phyloP scores from a whole-genome alignment of 352 stramenopile genomes.

The Pythium apleroticum region DNA sequence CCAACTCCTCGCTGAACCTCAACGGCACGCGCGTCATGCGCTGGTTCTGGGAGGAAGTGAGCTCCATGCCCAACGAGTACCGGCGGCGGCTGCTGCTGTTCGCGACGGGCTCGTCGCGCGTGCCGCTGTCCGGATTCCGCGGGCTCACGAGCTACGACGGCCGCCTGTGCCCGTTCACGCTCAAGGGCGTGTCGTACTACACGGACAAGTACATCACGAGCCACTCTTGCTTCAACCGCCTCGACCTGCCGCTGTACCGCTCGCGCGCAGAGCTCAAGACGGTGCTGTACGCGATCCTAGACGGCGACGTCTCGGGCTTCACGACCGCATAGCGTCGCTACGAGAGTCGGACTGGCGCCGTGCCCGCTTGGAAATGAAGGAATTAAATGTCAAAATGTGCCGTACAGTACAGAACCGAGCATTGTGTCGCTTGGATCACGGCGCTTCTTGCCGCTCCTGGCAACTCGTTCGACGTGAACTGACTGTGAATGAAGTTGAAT shows the following conservation, averaged over 20 bases:
- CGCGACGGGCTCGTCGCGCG: constrained; percentile 69
- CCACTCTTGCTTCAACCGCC: constrained; percentile 35
- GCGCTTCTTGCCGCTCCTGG: no score
- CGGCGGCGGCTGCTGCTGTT: constrained; percentile 71
- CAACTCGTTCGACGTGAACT: no score
- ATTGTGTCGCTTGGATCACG: no score
- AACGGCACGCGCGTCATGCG: constrained; percentile 33
- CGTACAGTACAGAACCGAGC: no score
- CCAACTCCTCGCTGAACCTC: constrained; percentile 48
- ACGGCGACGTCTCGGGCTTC: constrained; percentile 31
- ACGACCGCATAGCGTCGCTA: constrained; percentile 13
- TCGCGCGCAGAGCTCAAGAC: constrained; percentile 52
- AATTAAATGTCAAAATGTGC: no score
- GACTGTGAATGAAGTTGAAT: no score
- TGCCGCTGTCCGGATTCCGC: constrained; percentile 64
- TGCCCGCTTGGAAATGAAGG: no score
- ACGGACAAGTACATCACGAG: constrained; percentile 13
- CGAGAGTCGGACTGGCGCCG: background rate
- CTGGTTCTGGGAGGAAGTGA: constrained; percentile 97
- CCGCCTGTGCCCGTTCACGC: constrained; percentile 60
- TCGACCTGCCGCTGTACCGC: constrained; percentile 90
- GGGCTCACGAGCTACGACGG: constrained; percentile 78
- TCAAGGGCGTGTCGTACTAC: constrained; percentile 48
- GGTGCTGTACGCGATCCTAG: constrained; percentile 30
- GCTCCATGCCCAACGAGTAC: constrained; percentile 78